A percentile compares a stretch with the other conserved stretches of the same genome.
These are phyloP conservation scores for Talaromyces funiculosus DNA, from an alignment of 2,329 filamentous ascomycete genomes.

Conservation along the genomic window DNA sequence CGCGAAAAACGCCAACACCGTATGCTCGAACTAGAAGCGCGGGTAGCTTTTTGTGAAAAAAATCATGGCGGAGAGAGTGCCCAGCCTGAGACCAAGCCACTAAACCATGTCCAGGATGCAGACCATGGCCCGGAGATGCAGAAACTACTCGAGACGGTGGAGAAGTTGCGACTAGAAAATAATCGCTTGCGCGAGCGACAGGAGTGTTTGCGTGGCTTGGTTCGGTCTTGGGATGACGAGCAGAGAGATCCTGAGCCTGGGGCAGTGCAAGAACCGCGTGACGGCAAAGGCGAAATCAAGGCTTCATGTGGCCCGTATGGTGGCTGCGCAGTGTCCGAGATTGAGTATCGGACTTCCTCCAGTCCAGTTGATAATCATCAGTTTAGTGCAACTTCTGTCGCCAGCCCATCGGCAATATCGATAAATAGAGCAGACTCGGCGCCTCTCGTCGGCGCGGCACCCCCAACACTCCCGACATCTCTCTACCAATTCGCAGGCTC, in stretches of 20 bases:
- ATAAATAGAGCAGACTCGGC: neutral
- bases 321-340: neutral
- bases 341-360: neutral
- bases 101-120: neutral
- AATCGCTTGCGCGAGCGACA: slow-evolving; percentile 19
- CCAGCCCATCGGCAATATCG: neutral
- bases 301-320: neutral
- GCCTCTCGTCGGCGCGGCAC: neutral
- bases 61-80: slow-evolving; percentile 19
- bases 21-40: slow-evolving; percentile 18
- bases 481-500: neutral
- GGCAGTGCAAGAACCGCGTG: neutral
- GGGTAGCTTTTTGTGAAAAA: slow-evolving; percentile 21
- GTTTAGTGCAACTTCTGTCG: neutral
- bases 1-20: slow-evolving; percentile 22
- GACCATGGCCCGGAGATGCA: slow-evolving; percentile 8
- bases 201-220: slow-evolving; percentile 15
- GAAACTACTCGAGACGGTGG: slow-evolving; percentile 19
- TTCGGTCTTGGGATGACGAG: slow-evolving; percentile 20
- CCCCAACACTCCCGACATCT: neutral
- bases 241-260: neutral
- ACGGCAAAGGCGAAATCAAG: neutral
- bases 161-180: slow-evolving; percentile 21
- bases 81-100: neutral
- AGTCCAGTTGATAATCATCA: neutral